Base-by-base conservation (phyloP, 768 basidiomycete genomes). In the Baorangia bicolor region DNA sequence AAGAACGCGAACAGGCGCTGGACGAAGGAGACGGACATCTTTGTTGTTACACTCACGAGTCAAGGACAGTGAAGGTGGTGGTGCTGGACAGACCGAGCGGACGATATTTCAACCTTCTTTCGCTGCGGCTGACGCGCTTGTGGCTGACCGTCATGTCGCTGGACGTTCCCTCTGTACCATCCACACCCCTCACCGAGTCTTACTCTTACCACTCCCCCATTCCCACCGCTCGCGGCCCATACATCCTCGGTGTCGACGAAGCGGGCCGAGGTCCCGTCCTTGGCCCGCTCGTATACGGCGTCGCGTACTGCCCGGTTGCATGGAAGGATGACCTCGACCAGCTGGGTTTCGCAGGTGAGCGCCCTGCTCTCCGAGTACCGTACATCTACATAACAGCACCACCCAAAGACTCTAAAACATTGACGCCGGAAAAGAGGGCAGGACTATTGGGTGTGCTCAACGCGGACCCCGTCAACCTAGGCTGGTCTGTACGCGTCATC, bases 181-280 rank as follows among this genome's bases (percentile, higher is more conserved):
- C 81, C 2, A 74, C 69, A 0, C 82, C 88, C 0, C 77, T 92
- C 31, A 78, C 75, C 6, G 77, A 81, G 11, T 91, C 92, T 0
- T 93, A 93, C 66, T 87, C 90, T 0, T 85, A 90, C 66, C 88
- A 92, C 67, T 89, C 90, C 0, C 79, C 84, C 2, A 80, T 69
- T 0, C 91, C 92, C 2, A 87, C 86, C 0, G 80, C 84, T 1
- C 53, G 71, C 1, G 92, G 92, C 0, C 88, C 90, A 0, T 97
- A 95, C 75, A 92, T 98, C 46, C 87, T 99, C 47, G 97, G 97
- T 23, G 94, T 99, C n/a, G 97, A 99, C 71, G 97, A 99, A 70
- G 97, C 97, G 0, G 97, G 97, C 0, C 80, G 97, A 51, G 97
- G 97, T 0, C 97, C 96, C 21, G 96, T 96, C 2, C 77, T 99